Base-by-base conservation (phyloP, 768 basidiomycete genomes). In the Sutorius australiensis region DNA sequence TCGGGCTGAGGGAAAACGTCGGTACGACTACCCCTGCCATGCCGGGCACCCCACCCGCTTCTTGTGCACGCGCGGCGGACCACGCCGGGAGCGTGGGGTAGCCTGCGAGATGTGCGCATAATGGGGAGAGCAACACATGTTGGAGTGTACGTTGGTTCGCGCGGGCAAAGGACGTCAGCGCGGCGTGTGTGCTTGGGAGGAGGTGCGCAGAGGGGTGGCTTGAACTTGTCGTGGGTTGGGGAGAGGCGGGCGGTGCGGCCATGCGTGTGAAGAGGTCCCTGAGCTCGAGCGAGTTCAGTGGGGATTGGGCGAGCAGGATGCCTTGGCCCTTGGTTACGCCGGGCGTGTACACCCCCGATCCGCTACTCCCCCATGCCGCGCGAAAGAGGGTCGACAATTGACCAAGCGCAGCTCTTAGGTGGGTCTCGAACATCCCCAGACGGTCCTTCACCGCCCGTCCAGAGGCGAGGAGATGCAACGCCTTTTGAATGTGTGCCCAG, bases 1-100 rank as follows among this genome's bases (percentile, higher is more conserved):
- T 95, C 1, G 94, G 95, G 10, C 90, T 91, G 12, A 98, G 77
- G 1, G 94, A 97, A 73, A 99, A 99, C 6, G 82, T 90, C 2
- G 97, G 97, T 6, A 98, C 81, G 63, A 75, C 70, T 24, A 77
- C 65, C 13, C 73, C 76, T 19, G 75, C 74, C 19, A 76, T 70
- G 7, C 70, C 72, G 0, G 60, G 54, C 0, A 57, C 48, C 6
- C 54, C 50, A 14, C 34, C 34, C 3, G 51, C 51, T 0, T 63
- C 59, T n/a, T 61, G 57, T 6, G 28, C 43, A 13, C 74, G 76
- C 0, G 75, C 58, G 1, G 78, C 70, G 27, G 77, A 73, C 92
- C 94, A 98, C 19, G 82, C 67, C 0, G 90, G 62, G 0, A 83
- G 77, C 1, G 80, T 73, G 0, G 90, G 74, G 66, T 99, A 99